Evolutionary conservation across 257 asterid genomes (phyloP).

Genomic region (Petunia secreta): DNA sequence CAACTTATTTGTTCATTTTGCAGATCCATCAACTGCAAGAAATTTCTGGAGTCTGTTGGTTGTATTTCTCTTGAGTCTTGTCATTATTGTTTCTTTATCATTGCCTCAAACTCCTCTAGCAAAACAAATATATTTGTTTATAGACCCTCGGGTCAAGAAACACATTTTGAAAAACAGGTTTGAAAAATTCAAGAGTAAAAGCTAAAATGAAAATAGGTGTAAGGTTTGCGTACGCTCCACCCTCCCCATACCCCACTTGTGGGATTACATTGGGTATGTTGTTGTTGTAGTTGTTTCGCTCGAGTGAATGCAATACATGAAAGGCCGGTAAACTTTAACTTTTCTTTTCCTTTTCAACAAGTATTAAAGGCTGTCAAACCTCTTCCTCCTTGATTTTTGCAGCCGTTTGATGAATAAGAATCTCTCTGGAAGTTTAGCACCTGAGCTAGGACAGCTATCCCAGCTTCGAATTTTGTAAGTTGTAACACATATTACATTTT

Average conservation of each 20-base stretch:
- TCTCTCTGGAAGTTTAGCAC: slow-evolving; percentile 52
- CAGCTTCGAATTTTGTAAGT: slow-evolving; percentile 47
- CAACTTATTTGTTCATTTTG: not conserved
- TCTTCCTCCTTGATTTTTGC: slow-evolving; percentile 25
- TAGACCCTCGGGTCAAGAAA: too few species aligned
- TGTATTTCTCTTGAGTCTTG: not conserved
- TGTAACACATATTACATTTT: not conserved
- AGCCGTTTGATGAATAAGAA: slow-evolving; percentile 51
- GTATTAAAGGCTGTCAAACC: slow-evolving; percentile 17
- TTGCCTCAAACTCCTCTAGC: not conserved
- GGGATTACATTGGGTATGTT: too few species aligned
- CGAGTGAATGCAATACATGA: not conserved
- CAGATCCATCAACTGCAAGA: not conserved
- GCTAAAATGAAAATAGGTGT: too few species aligned
- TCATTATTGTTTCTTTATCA: not conserved
- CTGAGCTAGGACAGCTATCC: slow-evolving; percentile 52
- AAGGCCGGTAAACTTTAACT: not conserved
- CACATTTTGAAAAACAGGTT: too few species aligned
- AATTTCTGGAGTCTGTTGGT: not conserved
- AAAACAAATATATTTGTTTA: not conserved
- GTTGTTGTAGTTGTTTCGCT: not conserved
- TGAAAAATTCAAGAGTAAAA: too few species aligned
- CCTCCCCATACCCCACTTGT: too few species aligned
- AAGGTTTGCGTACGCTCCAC: too few species aligned
- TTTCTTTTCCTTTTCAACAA: not conserved